These are phyloP conservation scores for Naganishia kalamii DNA, from an alignment of 768 basidiomycete species.

Conservation along the genomic window DNA sequence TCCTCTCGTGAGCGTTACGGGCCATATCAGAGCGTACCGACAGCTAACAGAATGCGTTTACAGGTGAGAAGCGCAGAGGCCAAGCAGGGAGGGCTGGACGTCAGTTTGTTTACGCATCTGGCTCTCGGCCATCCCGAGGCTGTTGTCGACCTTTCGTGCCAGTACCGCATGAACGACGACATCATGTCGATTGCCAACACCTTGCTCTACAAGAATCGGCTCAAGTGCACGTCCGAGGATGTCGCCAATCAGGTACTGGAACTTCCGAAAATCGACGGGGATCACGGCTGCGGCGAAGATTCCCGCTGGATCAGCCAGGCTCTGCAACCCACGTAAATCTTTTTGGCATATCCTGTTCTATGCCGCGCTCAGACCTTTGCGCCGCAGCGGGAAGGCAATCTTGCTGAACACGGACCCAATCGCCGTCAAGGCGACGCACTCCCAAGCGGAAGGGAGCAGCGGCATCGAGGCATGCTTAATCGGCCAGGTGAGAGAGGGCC, in stretches of 20 bases:
- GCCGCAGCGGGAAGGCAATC: slow-evolving; percentile 67
- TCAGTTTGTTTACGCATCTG: slow-evolving; percentile 79
- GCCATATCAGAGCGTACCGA: neutral
- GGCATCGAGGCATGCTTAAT: slow-evolving; percentile 61
- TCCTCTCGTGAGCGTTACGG: slow-evolving; percentile 61
- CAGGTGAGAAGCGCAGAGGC: slow-evolving; percentile 77
- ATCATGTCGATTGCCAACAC: slow-evolving; percentile 87
- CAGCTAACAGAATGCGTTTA: neutral
- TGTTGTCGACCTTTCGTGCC: slow-evolving; percentile 74
- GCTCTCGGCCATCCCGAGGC: slow-evolving; percentile 80
- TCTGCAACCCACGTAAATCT: slow-evolving; percentile 58
- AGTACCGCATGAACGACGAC: slow-evolving; percentile 95
- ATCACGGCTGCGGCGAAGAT: slow-evolving; percentile 39
- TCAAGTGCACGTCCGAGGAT: slow-evolving; percentile 68
- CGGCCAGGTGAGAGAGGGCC: slow-evolving; percentile 42
- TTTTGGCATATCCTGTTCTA: no score
- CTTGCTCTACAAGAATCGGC: slow-evolving; percentile 71
- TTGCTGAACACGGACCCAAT: slow-evolving; percentile 85
- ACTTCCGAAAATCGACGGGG: slow-evolving; percentile 50
- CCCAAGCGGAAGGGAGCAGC: slow-evolving; percentile 82
- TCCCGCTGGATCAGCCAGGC: slow-evolving; percentile 68
- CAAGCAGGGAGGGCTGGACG: slow-evolving; percentile 75
- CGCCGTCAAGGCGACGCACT: slow-evolving; percentile 72
- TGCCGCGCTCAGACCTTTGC: neutral
- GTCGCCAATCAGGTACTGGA: slow-evolving; percentile 60